Evolutionary conservation across 2,329 filamentous ascomycete genomes (phyloP).

Genomic region (Pseudogymnoascus sp.): DNA sequence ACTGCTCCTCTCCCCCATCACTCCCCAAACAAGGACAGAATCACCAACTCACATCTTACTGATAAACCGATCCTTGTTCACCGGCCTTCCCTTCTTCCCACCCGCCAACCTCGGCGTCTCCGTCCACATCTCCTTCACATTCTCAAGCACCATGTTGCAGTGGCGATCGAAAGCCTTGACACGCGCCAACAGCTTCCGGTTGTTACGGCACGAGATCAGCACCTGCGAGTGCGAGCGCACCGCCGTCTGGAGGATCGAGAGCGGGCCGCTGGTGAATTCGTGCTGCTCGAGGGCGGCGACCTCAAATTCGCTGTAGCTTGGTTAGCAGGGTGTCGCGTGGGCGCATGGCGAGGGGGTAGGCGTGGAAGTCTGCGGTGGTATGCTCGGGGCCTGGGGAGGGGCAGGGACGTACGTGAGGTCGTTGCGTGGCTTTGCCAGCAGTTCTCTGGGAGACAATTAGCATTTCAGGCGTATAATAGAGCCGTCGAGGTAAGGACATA

Average conservation of each 20-base stretch:
- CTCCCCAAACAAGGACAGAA: constrained; percentile 13
- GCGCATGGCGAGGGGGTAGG: constrained; percentile 14
- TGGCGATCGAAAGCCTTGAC: constrained; percentile 98
- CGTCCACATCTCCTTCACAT: constrained; percentile 99
- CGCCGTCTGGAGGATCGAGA: constrained; percentile 94
- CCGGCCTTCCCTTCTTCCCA: constrained; percentile 79
- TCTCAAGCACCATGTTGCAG: constrained; percentile 98
- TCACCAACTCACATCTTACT: constrained; percentile 71
- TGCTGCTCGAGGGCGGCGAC: constrained; percentile 72
- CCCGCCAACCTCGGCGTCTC: constrained; percentile 76
- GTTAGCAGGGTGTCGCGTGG: constrained; percentile 17
- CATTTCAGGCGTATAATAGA: neutral
- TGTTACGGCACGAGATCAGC: constrained; percentile 94
- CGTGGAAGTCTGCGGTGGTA: constrained; percentile 9
- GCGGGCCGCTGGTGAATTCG: constrained; percentile 69
- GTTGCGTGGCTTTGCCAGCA: constrained; percentile 77
- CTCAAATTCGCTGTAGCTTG: constrained; percentile 67
- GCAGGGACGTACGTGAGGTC: constrained; percentile 72
- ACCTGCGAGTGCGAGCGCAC: constrained; percentile 93
- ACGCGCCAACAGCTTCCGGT: constrained; percentile 91
- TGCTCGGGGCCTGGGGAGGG: constrained; percentile 16
- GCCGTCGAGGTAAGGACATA: constrained; percentile 29
- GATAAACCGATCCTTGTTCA: constrained; percentile 98
- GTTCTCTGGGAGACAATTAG: constrained; percentile 52
- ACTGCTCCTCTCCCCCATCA: neutral